These are phyloP conservation scores for Trypanosoma mega DNA, from an alignment of 208 protist genomes.

Conservation along the genomic window DNA sequence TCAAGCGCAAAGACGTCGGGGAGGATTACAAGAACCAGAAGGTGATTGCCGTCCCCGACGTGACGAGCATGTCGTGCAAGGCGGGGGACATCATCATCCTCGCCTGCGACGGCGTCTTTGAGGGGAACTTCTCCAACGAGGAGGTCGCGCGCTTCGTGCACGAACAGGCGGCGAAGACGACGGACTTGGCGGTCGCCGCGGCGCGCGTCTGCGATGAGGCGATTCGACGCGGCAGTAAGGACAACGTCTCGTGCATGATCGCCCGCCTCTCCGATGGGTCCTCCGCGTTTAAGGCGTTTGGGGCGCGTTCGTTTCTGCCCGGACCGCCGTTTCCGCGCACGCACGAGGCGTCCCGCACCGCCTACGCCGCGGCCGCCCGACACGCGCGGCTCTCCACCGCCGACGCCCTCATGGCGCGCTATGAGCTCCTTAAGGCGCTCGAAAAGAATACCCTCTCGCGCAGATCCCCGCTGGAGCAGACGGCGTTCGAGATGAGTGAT, in stretches of 20 bases:
- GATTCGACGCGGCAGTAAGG: constrained; percentile 86
- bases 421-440: constrained; percentile 70
- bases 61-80: constrained; percentile 61
- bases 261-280: constrained; percentile 67
- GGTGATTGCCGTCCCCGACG: constrained; percentile 85
- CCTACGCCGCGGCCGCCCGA: constrained; percentile 77
- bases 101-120: constrained; percentile 90
- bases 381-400: constrained; percentile 42
- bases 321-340: constrained; percentile 74
- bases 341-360: constrained; percentile 63
- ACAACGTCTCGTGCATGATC: constrained; percentile 90
- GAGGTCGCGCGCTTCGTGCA: constrained; percentile 79
- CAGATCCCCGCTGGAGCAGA: constrained; percentile 65
- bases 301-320: constrained; percentile 63
- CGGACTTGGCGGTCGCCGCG: constrained; percentile 76
- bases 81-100: constrained; percentile 83
- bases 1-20: constrained; percentile 69
- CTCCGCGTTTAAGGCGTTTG: constrained; percentile 48
- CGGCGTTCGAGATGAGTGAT: constrained; percentile 88
- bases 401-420: constrained; percentile 62
- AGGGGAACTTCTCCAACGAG: constrained; percentile 86
- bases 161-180: constrained; percentile 53
- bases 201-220: constrained; percentile 86
- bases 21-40: constrained; percentile 79
- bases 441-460: constrained; percentile 54